These are phyloP conservation scores for Neurospora pannonica DNA, from an alignment of 495 filamentous ascomycete species.

Conservation along the genomic window DNA sequence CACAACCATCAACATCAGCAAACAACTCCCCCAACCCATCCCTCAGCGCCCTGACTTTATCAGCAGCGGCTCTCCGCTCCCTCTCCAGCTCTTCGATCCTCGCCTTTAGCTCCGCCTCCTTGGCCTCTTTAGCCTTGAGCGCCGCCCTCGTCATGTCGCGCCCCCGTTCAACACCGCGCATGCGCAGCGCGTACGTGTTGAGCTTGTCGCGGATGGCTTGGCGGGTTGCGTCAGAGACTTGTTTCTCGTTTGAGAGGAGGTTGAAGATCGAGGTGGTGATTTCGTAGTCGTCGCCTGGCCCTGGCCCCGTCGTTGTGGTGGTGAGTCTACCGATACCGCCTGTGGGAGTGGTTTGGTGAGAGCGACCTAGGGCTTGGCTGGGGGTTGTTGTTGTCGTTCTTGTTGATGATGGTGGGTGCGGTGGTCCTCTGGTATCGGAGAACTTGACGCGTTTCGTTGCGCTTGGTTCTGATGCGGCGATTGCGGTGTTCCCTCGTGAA, in stretches of 20 bases:
- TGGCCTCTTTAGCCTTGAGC: slow-evolving; percentile 52
- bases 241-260: slow-evolving; percentile 38
- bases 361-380: neutral
- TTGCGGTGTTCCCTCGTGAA: slow-evolving; percentile 1
- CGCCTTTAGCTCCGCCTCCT: slow-evolving; percentile 42
- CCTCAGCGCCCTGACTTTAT: slow-evolving; percentile 12
- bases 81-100: slow-evolving; percentile 40
- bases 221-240: slow-evolving; percentile 30
- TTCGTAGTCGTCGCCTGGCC: slow-evolving; percentile 28
- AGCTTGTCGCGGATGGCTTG: slow-evolving; percentile 39
- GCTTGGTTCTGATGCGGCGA: neutral
- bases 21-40: slow-evolving; percentile 11
- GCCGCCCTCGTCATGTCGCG: slow-evolving; percentile 53
- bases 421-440: slow-evolving; percentile 23
- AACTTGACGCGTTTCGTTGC: slow-evolving; percentile 3
- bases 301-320: neutral
- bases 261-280: slow-evolving; percentile 42
- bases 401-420: slow-evolving; percentile 8
- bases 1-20: neutral
- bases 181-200: slow-evolving; percentile 45
- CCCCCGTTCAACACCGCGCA: slow-evolving; percentile 48
- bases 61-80: slow-evolving; percentile 38
- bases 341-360: neutral
- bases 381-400: neutral
- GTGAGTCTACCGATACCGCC: neutral